Percentiles rank a stretch among this genome's conserved stretches.
Conservation (phyloP, 1,284 basidiomycete genomes). For the Blastosporella zonata region DNA sequence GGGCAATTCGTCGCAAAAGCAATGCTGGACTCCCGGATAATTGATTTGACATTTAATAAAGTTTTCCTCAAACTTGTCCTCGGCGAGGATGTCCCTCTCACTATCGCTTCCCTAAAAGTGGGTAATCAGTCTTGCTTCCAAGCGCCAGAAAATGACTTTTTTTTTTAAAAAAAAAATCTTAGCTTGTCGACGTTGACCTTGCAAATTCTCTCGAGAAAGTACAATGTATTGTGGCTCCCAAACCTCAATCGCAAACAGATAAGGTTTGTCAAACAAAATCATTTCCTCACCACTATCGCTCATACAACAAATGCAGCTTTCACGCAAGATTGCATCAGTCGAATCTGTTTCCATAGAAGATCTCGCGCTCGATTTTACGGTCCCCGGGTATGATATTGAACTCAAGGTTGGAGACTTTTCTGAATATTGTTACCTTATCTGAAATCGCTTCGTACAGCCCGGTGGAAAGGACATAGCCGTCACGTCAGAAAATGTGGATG, state of each 20-base stretch:
- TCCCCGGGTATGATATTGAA: constrained; percentile 94
- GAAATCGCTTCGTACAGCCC: constrained; percentile 40
- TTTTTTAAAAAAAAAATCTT: no score
- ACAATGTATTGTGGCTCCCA: constrained; percentile 51
- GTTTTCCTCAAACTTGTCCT: constrained; percentile 88
- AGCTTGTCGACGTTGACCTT: constrained; percentile 82
- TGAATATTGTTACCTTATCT: constrained; percentile 4
- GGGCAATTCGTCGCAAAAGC: constrained; percentile 99
- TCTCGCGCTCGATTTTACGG: constrained; percentile 91
- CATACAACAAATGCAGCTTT: constrained; percentile 34
- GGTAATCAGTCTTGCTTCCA: constrained; percentile 15
- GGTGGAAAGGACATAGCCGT: constrained; percentile 80
- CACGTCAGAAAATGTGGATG: constrained; percentile 81
- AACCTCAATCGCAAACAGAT: constrained; percentile 40
- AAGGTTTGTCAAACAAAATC: constrained; percentile 40
- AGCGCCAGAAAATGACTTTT: constrained; percentile 4
- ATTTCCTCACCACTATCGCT: not conserved
- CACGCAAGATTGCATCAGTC: constrained; percentile 53
- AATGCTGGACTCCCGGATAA: constrained; percentile 95
- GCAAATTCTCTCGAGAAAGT: constrained; percentile 86
- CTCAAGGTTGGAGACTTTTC: constrained; percentile 56
- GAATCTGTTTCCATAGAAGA: constrained; percentile 77
- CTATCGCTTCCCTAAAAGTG: constrained; percentile 79
- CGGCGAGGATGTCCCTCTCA: constrained; percentile 81
- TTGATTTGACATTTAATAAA: constrained; percentile 93